A percentile compares a stretch with the other conserved stretches of the same genome.
Evolutionary conservation across 208 protist species (phyloP).

Genomic region (Leishmania tropica): DNA sequence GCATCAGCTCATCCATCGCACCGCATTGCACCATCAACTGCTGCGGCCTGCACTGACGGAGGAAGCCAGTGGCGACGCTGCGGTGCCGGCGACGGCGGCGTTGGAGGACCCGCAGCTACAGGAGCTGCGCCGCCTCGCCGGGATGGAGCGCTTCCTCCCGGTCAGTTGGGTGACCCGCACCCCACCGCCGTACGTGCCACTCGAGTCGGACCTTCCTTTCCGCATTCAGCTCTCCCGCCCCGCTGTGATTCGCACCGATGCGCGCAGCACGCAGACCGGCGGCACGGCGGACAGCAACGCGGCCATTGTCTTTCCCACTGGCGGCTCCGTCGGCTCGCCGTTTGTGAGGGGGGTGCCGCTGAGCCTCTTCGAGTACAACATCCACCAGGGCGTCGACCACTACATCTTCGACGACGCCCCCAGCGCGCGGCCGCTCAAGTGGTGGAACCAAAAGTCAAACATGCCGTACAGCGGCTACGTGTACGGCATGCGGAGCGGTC

Average conservation of each 20-base stretch:
- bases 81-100: not conserved
- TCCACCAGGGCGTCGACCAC: conserved; percentile 86
- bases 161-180: conserved; percentile 85
- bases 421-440: conserved; percentile 80
- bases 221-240: conserved; percentile 79
- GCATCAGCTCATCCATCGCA: conserved; percentile 75
- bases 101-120: conserved; percentile 14
- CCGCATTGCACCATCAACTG: conserved; percentile 62
- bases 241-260: conserved; percentile 44
- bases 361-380: conserved; percentile 68
- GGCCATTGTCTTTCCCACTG: conserved; percentile 48
- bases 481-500: conserved; percentile 75
- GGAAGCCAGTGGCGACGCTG: not conserved
- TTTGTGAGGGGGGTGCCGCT: conserved; percentile 73
- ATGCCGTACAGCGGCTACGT: conserved; percentile 89
- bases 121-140: conserved; percentile 28
- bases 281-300: not conserved
- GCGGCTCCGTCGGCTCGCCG: conserved; percentile 75
- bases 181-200: conserved; percentile 81
- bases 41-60: conserved; percentile 35
- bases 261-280: not conserved
- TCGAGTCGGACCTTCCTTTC: conserved; percentile 86
- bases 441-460: conserved; percentile 91
- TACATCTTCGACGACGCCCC: conserved; percentile 88
- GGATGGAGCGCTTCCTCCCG: conserved; percentile 69